A percentile compares a stretch with the other conserved stretches of the same genome.
phyloP scores from a whole-genome alignment of 768 basidiomycete species.

The Leucocoprinus leucothites region DNA sequence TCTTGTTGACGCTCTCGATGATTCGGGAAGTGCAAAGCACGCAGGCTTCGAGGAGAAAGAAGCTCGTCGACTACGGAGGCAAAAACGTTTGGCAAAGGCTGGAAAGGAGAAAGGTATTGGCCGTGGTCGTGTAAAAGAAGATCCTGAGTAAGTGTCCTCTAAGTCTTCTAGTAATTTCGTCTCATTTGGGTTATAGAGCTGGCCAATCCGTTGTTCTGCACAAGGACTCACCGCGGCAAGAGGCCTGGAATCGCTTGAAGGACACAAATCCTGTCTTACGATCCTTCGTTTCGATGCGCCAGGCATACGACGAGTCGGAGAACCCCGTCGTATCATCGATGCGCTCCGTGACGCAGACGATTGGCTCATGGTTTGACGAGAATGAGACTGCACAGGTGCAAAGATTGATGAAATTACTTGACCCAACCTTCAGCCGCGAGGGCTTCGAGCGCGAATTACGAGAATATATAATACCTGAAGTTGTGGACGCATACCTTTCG shows the following conservation, averaged over 20 bases:
- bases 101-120: slow-evolving; percentile 67
- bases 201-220: slow-evolving; percentile 84
- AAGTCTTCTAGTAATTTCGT: slow-evolving; percentile 5
- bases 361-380: slow-evolving; percentile 94
- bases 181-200: slow-evolving; percentile 48
- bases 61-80: slow-evolving; percentile 74
- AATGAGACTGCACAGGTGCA: slow-evolving; percentile 97
- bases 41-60: slow-evolving; percentile 97
- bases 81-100: slow-evolving; percentile 79
- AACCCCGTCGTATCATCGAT: slow-evolving; percentile 81
- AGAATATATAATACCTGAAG: slow-evolving; percentile 97
- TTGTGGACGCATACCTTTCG: slow-evolving; percentile 92
- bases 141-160: slow-evolving; percentile 69
- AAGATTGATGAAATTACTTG: slow-evolving; percentile 81
- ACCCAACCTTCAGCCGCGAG: slow-evolving; percentile 85
- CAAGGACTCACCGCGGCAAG: slow-evolving; percentile 74
- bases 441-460: slow-evolving; percentile 84
- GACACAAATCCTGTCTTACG: slow-evolving; percentile 76
- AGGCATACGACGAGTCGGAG: slow-evolving; percentile 89
- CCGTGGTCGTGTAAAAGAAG: slow-evolving; percentile 54
- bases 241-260: slow-evolving; percentile 79
- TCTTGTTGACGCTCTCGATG: slow-evolving; percentile 88
- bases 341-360: slow-evolving; percentile 77
- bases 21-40: slow-evolving; percentile 89
- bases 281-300: slow-evolving; percentile 52